Base-by-base conservation (phyloP, 805 yeast genomes). In the Ogataea dorogensis region DNA sequence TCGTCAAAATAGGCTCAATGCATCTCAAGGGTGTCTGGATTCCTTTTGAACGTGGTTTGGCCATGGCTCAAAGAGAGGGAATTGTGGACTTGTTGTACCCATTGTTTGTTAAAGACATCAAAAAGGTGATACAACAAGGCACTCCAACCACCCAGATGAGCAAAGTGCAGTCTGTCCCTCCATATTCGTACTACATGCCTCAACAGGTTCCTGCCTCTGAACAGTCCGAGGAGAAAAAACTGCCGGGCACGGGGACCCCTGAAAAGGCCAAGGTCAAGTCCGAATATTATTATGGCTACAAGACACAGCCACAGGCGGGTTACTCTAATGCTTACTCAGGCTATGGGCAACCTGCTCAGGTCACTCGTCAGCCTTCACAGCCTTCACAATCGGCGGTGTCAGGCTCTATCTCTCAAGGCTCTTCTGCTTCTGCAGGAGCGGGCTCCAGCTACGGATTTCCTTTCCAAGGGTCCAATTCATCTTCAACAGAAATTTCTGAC, bases 1-100 rank as follows among this genome's bases (percentile, higher is more conserved):
- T 79, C 27, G 85, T 79, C 20, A 79, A 79, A 56, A 79, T 79
- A 51, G 86, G 86, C n/a, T 75, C 81, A 11, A 79, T 79, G 85
- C 82, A 79, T 56, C 63, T 79, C 45, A 79, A 79, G 54, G 86
- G 86, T 29, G 86, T 79, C 24, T 79, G 86, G 86, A 79, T 79
- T 34, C 86, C 86, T 5, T 79, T 79, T 56, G 86, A 79, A 51
- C 64, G 86, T 37, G 86, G 86, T 2, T 59, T 79, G 23, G 77
- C 80, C 24, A 71, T 79, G 73, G 85, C 85, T 10, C 81, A 79
- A 58, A 65, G 81, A 36, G 86, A 79, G 56, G 77, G 77, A 23
- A 79, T 76, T 33, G 78, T 75, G 15, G 81, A 76, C 47, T 56
- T 70, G 25, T 56, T 76, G 31, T 76, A 76, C 48, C 81, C 81